Base-by-base conservation (phyloP, 164 flowering plant genomes). In the Magnolia changhungtana region DNA sequence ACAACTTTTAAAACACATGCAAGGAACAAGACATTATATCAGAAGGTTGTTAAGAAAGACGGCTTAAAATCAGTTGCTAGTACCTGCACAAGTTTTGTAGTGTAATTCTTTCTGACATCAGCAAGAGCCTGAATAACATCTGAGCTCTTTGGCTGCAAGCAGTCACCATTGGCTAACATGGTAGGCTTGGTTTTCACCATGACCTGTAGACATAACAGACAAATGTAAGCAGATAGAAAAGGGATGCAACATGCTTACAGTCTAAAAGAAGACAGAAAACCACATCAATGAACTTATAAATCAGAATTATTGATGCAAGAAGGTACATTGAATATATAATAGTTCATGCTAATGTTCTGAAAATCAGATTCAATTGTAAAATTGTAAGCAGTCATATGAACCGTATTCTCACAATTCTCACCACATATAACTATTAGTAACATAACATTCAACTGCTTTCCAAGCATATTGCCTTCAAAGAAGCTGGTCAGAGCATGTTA, bases 51-150 rank as follows among this genome's bases (percentile, higher is more conserved):
- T 27, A 27, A 27, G 29, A 27, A 27, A 27, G 29, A 27, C 2
- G 29, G 29, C 29, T 27, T 27, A 27, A 27, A 27, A 27, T 27
- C 29, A 27, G 29, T 27, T 27, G 29, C 2, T 27, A 27, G 37
- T 84, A 91, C 98, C 91, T 89, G 86, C 79, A 89, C 91, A 73
- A 89, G 63, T 65, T 87, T 86, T 65, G 88, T 31, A 67, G 89
- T 73, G 75, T 86, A 89, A 72, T 80, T 90, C 72, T 82, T 85
- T 80, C 85, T 83, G 49, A 87, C 77, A 72, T 88, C 55, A 66
- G 88, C 83, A 83, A 81, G 82, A 77, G 85, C 84, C 69, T 85
- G 83, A 79, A 80, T 76, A 81, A 78, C 85, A 79, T 85, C 87
- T 45, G 84, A 67, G 67, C 72, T 77, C 7, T 81, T 82, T 69